Percentiles rank a stretch among this genome's conserved stretches.
These are phyloP conservation scores for Cyclotella choctawhatcheeana DNA, from an alignment of 108 stramenopile species.

Conservation along the genomic window DNA sequence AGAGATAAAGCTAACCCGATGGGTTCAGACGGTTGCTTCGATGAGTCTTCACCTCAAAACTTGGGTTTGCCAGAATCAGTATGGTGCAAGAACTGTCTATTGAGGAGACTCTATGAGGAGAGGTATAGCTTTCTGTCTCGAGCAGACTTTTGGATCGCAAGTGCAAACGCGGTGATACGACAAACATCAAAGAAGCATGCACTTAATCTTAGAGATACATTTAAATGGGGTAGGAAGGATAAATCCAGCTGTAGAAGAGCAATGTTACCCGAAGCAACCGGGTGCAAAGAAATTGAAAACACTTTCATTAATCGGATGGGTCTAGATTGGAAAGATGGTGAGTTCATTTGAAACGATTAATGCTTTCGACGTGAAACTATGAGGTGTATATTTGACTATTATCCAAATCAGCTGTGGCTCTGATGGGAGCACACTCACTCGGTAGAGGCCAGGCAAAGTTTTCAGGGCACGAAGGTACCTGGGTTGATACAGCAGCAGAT, in stretches of 20 bases:
- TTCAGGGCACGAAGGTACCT: conserved; percentile 45
- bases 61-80: conserved; percentile 29
- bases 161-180: conserved; percentile 35
- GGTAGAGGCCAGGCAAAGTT: conserved; percentile 40
- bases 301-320: conserved; percentile 39
- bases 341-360: too few relatives aligned
- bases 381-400: too few relatives aligned
- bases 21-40: conserved; percentile 44
- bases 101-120: conserved; percentile 15
- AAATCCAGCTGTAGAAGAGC: conserved; percentile 10
- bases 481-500: conserved; percentile 39
- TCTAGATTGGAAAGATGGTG: conserved; percentile 40
- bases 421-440: conserved; percentile 47
- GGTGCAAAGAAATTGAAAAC: conserved; percentile 29
- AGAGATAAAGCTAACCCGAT: not conserved
- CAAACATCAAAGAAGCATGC: conserved; percentile 23
- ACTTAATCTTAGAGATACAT: conserved; percentile 24
- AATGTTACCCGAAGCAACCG: conserved; percentile 20
- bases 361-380: too few relatives aligned
- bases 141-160: conserved; percentile 42
- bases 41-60: conserved; percentile 8
- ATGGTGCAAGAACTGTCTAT: conserved; percentile 33
- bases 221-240: conserved; percentile 42
- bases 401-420: too few relatives aligned
- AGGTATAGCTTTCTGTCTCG: conserved; percentile 24